Base-by-base conservation (phyloP, 2,329 filamentous ascomycete genomes). In the Colletotrichum trifolii region DNA sequence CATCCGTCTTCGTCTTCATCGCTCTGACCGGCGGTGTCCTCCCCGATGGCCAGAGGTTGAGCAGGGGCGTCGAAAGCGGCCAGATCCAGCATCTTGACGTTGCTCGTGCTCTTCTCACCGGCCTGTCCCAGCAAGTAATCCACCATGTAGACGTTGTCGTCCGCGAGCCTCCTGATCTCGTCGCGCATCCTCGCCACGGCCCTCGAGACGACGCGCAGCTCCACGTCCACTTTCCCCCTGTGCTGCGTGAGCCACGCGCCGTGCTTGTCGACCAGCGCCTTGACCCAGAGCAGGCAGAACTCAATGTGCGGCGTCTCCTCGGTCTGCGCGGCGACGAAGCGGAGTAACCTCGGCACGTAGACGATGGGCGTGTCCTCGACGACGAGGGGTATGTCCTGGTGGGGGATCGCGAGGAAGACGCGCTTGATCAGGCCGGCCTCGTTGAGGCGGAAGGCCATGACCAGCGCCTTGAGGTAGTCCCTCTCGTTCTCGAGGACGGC, bases 381-480 rank as follows among this genome's bases (percentile, higher is more conserved):
- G 0, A 97, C 89, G 8, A 97, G 87, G 1, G 86, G 74, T 50
- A 98, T 91, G 69, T 95, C 91, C 2, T 83, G 78, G 46, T 90
- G 83, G 1, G 96, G 94, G 33, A 95, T 90, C 2, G 88, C 86
- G 78, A 96, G 91, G 79, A 97, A 98, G 15, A 97, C 92, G 58
- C 89, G 89, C 71, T 91, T 91, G 67, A 97, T 88, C 50, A 99
- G 84, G 25, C 89, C 87, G 5, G 89, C 85, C 76, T 97, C 93
- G 79, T 97, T 97, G 64, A 99, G 89, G 6, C 96, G 91, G 84
- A 99, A 99, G 1, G 94, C 91, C 96, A 99, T 99, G 68, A 97
- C 89, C 6, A 99, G 82, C 1, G 96, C 95, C 79, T 96, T 97
- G 68, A 98, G 86, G 77, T 92, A 97, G 74, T 97, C 92, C 67